These are phyloP conservation scores for Petunia hybrid DNA, from an alignment of 305 asterid genomes.

Conservation along the genomic window DNA sequence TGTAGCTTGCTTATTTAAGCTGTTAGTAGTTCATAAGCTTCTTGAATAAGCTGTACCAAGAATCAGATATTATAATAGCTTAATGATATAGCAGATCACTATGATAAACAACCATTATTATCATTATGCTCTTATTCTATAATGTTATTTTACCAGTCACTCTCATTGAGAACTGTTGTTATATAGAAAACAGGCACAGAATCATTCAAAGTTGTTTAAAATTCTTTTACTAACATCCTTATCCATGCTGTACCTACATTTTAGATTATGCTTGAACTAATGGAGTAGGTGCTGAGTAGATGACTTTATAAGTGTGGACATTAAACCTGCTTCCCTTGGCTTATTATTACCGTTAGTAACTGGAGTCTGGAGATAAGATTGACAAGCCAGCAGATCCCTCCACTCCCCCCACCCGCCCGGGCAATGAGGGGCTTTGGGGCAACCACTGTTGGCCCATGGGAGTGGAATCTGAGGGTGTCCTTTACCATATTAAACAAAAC, in stretches of 20 bases:
- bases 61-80: neutral
- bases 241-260: neutral
- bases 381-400: neutral
- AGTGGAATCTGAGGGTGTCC: neutral
- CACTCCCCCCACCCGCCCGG: neutral
- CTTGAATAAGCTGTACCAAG: neutral
- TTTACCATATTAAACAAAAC: neutral
- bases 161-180: neutral
- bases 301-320: neutral
- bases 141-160: too few species aligned
- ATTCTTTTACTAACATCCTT: neutral
- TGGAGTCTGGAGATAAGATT: conserved; percentile 18
- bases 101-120: neutral
- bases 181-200: neutral
- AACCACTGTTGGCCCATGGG: neutral
- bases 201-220: neutral
- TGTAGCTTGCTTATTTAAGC: conserved; percentile 2
- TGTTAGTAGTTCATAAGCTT: neutral
- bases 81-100: neutral
- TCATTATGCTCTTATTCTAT: neutral
- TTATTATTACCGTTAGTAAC: neutral
- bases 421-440: neutral
- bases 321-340: neutral
- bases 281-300: conserved; percentile 11
- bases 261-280: neutral